Evolutionary conservation across 495 filamentous ascomycete genomes (phyloP).

Genomic region (Cudoniella acicularis): DNA sequence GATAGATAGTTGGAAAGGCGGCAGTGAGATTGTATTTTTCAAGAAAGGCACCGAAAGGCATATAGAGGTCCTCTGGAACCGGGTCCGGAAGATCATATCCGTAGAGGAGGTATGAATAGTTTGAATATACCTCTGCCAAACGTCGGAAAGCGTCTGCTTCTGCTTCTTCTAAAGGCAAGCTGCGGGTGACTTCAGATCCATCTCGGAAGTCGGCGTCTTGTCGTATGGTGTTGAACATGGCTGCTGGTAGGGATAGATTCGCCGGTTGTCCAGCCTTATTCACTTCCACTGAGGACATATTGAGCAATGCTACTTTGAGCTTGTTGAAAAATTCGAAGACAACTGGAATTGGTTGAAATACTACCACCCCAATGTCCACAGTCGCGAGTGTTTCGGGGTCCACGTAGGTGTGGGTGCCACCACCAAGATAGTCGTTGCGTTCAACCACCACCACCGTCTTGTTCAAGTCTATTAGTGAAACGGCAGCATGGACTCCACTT

Average conservation of each 20-base stretch:
- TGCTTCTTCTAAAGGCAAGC: slow-evolving; percentile 25
- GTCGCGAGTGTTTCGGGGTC: slow-evolving; percentile 12
- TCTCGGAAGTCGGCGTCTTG: not conserved
- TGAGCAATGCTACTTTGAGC: slow-evolving; percentile 27
- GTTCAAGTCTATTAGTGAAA: slow-evolving; percentile 33
- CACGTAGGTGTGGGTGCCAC: slow-evolving; percentile 40
- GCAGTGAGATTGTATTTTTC: slow-evolving; percentile 29
- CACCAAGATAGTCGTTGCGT: slow-evolving; percentile 36
- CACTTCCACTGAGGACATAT: not conserved
- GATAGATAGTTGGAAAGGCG: slow-evolving; percentile 3
- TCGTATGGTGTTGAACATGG: not conserved
- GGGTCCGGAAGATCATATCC: slow-evolving; percentile 40
- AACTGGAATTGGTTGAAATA: slow-evolving; percentile 8
- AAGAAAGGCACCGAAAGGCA: slow-evolving; percentile 41
- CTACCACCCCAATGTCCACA: slow-evolving; percentile 7
- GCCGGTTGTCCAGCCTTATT: not conserved
- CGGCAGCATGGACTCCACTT: slow-evolving; percentile 39
- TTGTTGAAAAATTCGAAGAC: slow-evolving; percentile 38
- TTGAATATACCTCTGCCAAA: not conserved
- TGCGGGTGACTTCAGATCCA: not conserved
- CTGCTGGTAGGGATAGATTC: not conserved
- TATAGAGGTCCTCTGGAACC: slow-evolving; percentile 38
- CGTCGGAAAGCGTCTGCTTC: not conserved
- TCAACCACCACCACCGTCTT: slow-evolving; percentile 44
- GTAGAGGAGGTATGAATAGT: slow-evolving; percentile 35